Evolutionary conservation across 495 filamentous ascomycete genomes (phyloP).

Genomic region (Penicillium simplicissimum): DNA sequence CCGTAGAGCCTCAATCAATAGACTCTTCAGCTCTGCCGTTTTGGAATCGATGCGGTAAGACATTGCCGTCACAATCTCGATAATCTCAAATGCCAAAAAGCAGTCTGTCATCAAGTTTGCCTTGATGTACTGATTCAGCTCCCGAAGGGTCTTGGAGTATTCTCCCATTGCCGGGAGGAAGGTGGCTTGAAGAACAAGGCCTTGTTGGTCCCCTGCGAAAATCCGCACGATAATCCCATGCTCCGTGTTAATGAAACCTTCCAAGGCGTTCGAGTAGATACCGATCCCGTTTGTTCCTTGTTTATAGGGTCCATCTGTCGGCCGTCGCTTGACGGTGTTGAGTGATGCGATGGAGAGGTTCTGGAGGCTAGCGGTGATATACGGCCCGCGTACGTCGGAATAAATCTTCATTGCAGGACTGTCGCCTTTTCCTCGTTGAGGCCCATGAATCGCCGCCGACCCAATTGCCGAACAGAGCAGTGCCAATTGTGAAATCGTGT

Average conservation of each 20-base stretch:
- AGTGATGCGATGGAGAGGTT: slow-evolving; percentile 87
- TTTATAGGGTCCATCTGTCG: slow-evolving; percentile 77
- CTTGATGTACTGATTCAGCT: slow-evolving; percentile 87
- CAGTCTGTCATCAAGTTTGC: slow-evolving; percentile 87
- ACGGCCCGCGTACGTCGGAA: slow-evolving; percentile 80
- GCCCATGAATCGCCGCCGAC: slow-evolving; percentile 51
- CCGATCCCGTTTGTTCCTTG: slow-evolving; percentile 93
- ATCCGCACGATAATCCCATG: slow-evolving; percentile 84
- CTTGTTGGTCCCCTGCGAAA: slow-evolving; percentile 83
- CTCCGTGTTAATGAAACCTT: slow-evolving; percentile 81
- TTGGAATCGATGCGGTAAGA: slow-evolving; percentile 76
- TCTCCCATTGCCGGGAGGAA: slow-evolving; percentile 74
- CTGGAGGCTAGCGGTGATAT: slow-evolving; percentile 73
- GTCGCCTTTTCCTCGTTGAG: slow-evolving; percentile 50
- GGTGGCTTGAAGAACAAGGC: slow-evolving; percentile 71
- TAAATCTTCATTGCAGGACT: slow-evolving; percentile 73
- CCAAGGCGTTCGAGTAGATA: slow-evolving; percentile 83
- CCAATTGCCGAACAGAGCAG: slow-evolving; percentile 59
- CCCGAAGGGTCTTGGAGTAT: slow-evolving; percentile 80
- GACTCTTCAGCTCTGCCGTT: slow-evolving; percentile 81
- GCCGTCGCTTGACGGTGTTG: slow-evolving; percentile 81
- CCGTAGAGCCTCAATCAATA: slow-evolving; percentile 80
- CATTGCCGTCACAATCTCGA: slow-evolving; percentile 82
- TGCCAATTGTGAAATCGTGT: slow-evolving; percentile 57
- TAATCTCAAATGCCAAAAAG: slow-evolving; percentile 93